Evolutionary conservation across 108 stramenopile genomes (phyloP), one percentile per base, ranked within the genome.

Genomic region (Heterococcus sp.): DNA sequence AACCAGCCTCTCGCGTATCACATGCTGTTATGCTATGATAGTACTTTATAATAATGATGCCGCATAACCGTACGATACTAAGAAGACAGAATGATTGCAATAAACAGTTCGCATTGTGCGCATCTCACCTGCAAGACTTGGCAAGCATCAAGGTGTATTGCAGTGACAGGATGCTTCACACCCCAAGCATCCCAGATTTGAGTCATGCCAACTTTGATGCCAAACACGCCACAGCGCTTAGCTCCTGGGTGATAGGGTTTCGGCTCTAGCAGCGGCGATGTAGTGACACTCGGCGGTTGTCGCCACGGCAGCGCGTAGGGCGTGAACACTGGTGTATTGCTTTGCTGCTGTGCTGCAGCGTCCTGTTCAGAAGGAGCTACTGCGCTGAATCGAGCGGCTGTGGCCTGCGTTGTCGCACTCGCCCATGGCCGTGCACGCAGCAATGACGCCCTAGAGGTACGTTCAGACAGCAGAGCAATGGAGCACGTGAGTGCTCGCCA

Each of bases 181-280:
- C 99, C 99, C 95, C 95, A 98, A 21, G 84, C 88, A 78, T 99
- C 97, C 92, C 94, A 99, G 8, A 96, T 79, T 27, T 94, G 93
- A 89, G 97, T 89, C 96, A 96, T 97, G 1, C 98, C 98, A 32
- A 97, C 92, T 77, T 99, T 98, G 72, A 98, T 91, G 14, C 87
- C 95, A 74, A 98, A 68, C 21, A 93, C 93, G 1, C 95, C 97
- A 75, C 66, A 37, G 11, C 83, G 65, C n/a, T 76, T 46, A 29
- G 29, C 2, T 8, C 2, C 31, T 11, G 21, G 21, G n/a, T 69
- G n/a, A 14, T 32, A 69, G 35, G 30, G 31, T 3, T 3, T 32
- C 3, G 3, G 8, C 66, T 29, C 66, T 3, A 67, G 8, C 66
- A n/a, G 46, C 46, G 14, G 46, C 46, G 46, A 14, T 21, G 14